Evolutionary conservation across 1,284 basidiomycete genomes (phyloP).

Genomic region (Volvariella volvacea): DNA sequence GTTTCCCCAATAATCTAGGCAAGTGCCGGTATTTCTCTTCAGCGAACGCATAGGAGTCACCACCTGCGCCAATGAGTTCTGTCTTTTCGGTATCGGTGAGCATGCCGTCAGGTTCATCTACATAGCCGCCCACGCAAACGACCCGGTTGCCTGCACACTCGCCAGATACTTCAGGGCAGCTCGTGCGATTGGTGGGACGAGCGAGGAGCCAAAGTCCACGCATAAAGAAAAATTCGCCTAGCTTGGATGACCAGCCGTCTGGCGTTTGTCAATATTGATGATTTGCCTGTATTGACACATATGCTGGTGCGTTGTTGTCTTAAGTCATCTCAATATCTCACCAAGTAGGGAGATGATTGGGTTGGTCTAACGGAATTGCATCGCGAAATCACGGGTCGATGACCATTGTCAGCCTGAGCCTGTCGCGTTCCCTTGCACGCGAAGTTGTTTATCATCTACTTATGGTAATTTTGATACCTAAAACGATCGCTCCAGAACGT

Average conservation of each 20-base stretch:
- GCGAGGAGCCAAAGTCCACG: not conserved
- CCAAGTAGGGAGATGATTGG: too few species aligned
- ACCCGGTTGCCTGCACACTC: slow-evolving; percentile 11
- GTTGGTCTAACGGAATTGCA: too few species aligned
- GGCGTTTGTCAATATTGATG: slow-evolving; percentile 11
- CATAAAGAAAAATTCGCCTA: slow-evolving; percentile 6
- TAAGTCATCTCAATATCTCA: too few species aligned
- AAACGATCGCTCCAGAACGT: too few species aligned
- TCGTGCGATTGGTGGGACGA: not conserved
- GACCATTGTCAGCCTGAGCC: too few species aligned
- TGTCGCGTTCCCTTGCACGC: too few species aligned
- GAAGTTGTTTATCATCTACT: too few species aligned
- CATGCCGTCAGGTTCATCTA: not conserved
- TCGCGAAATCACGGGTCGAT: too few species aligned
- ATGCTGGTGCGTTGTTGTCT: too few species aligned
- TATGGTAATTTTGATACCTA: too few species aligned
- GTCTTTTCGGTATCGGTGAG: not conserved
- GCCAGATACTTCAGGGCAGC: not conserved
- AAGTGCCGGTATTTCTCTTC: not conserved
- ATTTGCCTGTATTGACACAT: slow-evolving; percentile 12
- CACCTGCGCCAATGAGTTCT: not conserved
- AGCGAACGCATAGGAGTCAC: not conserved
- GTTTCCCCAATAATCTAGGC: not conserved
- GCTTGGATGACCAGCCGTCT: slow-evolving; percentile 5
- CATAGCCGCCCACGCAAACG: slow-evolving; percentile 11